Conservation (phyloP, 2,329 filamentous ascomycete species). For the Drechslerella coelobrocha region DNA sequence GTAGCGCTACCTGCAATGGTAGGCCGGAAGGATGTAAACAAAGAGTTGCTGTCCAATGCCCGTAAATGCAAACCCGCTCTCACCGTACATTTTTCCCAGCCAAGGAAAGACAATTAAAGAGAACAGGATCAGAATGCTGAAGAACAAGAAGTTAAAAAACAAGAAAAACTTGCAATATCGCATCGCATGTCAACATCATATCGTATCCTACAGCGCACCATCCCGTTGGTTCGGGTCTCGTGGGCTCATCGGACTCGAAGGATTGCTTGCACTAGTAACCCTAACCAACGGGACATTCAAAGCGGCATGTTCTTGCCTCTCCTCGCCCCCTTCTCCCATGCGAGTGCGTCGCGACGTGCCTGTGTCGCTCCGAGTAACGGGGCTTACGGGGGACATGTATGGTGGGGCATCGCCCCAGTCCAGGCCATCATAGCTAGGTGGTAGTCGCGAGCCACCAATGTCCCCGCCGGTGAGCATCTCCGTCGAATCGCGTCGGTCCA, state of each 20-base stretch:
- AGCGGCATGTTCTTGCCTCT: background rate
- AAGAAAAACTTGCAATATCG: background rate
- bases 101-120: no score
- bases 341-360: slow-evolving; percentile 12
- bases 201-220: slow-evolving; percentile 32
- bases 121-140: slow-evolving; percentile 11
- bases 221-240: slow-evolving; percentile 18
- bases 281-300: slow-evolving; percentile 50
- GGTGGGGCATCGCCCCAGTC: slow-evolving; percentile 50
- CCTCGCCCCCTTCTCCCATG: slow-evolving; percentile 1
- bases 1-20: background rate
- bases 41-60: background rate
- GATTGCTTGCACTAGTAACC: slow-evolving; percentile 47
- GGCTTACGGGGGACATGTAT: slow-evolving; percentile 46
- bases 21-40: background rate
- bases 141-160: background rate
- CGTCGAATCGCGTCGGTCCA: slow-evolving; percentile 41
- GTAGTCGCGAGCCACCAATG: slow-evolving; percentile 30
- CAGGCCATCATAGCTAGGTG: slow-evolving; percentile 48
- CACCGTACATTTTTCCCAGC: no score
- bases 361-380: slow-evolving; percentile 19
- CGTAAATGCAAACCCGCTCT: slow-evolving; percentile 19
- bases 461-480: slow-evolving; percentile 43
- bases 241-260: slow-evolving; percentile 38
- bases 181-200: slow-evolving; percentile 17